Base-by-base conservation (phyloP, 2,329 filamentous ascomycete genomes). In the Didymellaceae sp. region DNA sequence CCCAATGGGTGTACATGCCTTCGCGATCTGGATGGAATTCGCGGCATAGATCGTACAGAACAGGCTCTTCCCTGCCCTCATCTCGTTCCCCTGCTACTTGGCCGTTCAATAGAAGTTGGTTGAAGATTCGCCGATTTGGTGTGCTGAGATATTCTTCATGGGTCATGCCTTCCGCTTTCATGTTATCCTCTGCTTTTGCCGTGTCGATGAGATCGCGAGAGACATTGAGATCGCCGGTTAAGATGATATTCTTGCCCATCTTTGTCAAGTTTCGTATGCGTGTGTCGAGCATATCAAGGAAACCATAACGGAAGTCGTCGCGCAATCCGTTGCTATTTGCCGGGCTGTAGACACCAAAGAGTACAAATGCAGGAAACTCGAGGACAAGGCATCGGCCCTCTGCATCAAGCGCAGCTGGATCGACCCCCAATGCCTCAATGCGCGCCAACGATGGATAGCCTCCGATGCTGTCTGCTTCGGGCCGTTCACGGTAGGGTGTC, bases 1-100 rank as follows among this genome's bases (percentile, higher is more conserved):
- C 91, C 93, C 93, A 97, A 71, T 93, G 96, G 0, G 94, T 97
- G 71, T 91, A 97, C 94, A 99, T 97, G 54, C 91, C 91, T 55
- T 80, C 79, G 30, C 94, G 82, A n/a, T 78, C 75, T 0, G 90
- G 88, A 66, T 97, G 89, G 66, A 92, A 95, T 20, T 82, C 83
- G 39, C 94, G 84, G 61, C 89, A 92, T 14, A 95, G 78, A 74
- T 99, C 94, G 82, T 88, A 90, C 31, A 97, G 76, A 1, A 92
- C 83, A 2, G 90, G 84, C 10, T 79, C 63, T 67, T 92, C 87
- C 58, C 88, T 81, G 0, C 84, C 86, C 62, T 86, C 77, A 52
- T 94, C 90, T 51, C 85, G 82, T 26, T 82, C 75, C 0, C 86
- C 86, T 8, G 83, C 54, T 0, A 94, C 85, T 26, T 81, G 83